phyloP scores from a whole-genome alignment of 2,329 filamentous ascomycete species.

The Beauveria bassiana region DNA sequence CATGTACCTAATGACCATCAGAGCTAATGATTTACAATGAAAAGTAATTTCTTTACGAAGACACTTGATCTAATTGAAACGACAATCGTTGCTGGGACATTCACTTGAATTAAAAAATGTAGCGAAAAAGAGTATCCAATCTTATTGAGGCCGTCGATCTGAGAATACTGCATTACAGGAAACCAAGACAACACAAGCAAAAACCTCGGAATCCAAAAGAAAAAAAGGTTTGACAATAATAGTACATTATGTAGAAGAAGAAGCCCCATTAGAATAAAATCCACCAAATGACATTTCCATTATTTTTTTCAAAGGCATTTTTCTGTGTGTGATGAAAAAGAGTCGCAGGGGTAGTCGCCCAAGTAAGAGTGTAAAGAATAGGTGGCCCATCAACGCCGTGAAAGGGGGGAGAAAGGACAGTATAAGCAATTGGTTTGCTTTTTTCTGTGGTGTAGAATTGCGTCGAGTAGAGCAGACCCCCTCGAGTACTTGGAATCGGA shows the following conservation, averaged over 20 bases:
- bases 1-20: no score
- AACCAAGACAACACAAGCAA: background rate
- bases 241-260: background rate
- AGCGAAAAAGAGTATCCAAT: background rate
- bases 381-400: background rate
- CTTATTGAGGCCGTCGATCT: conserved; percentile 3
- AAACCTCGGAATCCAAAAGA: background rate
- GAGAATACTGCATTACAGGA: background rate
- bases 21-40: no score
- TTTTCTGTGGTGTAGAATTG: no score
- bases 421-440: no score
- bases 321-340: background rate
- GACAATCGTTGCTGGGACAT: background rate
- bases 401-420: no score
- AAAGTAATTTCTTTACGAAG: no score
- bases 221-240: background rate
- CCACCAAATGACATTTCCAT: background rate
- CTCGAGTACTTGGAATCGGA: no score
- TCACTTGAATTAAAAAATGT: background rate
- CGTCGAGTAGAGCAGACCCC: no score
- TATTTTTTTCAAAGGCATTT: background rate
- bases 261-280: background rate
- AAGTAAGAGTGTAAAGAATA: background rate
- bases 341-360: background rate
- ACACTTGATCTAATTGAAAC: no score